A percentile compares a stretch with the other conserved stretches of the same genome.
Evolutionary conservation across 108 stramenopile genomes (phyloP).

Genomic region (Heterococcus sp.): DNA sequence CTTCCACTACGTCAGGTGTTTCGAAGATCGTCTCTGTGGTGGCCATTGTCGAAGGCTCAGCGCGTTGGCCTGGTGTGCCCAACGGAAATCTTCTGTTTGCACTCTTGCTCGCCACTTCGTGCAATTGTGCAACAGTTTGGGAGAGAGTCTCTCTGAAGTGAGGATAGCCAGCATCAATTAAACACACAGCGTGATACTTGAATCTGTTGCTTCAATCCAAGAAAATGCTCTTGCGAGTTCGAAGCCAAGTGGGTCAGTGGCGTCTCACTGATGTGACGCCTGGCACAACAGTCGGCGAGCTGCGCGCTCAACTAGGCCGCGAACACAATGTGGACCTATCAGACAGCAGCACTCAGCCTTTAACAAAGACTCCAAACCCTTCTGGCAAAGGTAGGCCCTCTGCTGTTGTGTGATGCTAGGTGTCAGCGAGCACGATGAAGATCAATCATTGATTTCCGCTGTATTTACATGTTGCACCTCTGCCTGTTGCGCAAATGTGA

Average conservation of each 20-base stretch:
- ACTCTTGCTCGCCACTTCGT: neutral
- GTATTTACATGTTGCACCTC: no score
- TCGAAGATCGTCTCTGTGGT: neutral
- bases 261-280: slow-evolving; percentile 45
- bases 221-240: slow-evolving; percentile 53
- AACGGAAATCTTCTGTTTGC: no score
- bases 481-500: no score
- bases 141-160: no score
- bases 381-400: no score
- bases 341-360: slow-evolving; percentile 13
- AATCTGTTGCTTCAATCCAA: neutral
- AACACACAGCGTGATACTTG: neutral
- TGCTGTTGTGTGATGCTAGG: no score
- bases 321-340: slow-evolving; percentile 44
- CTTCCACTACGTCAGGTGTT: neutral
- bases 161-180: no score
- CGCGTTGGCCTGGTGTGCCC: no score
- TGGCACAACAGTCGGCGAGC: slow-evolving; percentile 25
- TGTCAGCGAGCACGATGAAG: no score
- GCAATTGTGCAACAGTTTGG: no score
- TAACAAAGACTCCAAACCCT: slow-evolving; percentile 33
- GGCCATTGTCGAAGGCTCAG: no score
- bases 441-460: no score
- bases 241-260: slow-evolving; percentile 49
- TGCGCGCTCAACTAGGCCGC: slow-evolving; percentile 11